Evolutionary conservation across 176 grass and related monocot genomes (phyloP).

Genomic region (Aegilops bicornis): DNA sequence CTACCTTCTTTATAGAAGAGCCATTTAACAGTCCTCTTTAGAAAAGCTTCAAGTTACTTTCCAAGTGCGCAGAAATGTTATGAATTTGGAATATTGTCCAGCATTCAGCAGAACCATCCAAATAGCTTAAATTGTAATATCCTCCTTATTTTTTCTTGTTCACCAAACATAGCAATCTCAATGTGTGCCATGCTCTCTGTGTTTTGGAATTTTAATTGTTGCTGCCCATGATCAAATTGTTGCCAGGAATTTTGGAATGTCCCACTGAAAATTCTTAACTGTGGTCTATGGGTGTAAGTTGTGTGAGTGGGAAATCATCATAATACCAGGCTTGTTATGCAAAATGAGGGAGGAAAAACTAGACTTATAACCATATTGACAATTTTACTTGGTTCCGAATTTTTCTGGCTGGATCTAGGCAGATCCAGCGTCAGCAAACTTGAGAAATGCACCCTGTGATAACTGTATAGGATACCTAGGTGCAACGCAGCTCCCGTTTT

Average conservation of each 20-base stretch:
- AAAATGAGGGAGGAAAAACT: not conserved
- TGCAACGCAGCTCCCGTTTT: not conserved
- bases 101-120: conserved; percentile 7
- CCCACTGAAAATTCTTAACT: not conserved
- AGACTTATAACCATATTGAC: not conserved
- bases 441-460: not conserved
- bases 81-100: not conserved
- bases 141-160: not conserved
- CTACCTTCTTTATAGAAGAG: not conserved
- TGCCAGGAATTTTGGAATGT: not conserved
- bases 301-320: not conserved
- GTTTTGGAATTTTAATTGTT: not conserved
- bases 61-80: conserved; percentile 6
- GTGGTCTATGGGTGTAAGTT: not conserved
- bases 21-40: conserved; percentile 4
- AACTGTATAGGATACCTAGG: not conserved
- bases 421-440: not conserved
- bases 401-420: not conserved
- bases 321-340: not conserved
- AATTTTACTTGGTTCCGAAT: not conserved
- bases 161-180: not conserved
- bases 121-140: not conserved
- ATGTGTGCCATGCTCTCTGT: not conserved
- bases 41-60: conserved; percentile 15
- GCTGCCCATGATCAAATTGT: not conserved